Evolutionary conservation across 2,329 filamentous ascomycete genomes (phyloP).

Genomic region (Cercospora beticola): DNA sequence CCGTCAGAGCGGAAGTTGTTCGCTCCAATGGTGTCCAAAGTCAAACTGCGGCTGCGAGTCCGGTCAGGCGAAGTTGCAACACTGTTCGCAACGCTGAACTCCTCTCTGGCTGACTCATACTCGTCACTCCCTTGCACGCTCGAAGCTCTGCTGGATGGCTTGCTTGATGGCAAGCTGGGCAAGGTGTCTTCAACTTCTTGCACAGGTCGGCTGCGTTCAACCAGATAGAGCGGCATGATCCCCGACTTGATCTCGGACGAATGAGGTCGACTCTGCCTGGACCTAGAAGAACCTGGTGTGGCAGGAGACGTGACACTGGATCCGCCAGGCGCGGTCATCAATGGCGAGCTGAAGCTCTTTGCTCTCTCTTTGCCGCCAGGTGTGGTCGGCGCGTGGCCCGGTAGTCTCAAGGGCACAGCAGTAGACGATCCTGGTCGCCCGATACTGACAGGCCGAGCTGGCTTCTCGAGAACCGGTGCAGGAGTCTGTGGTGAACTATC

Average conservation of each 20-base stretch:
- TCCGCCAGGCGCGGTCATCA: conserved; percentile 12
- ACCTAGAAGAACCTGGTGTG: conserved; percentile 27
- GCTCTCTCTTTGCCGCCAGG: conserved; percentile 21
- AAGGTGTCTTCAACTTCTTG: conserved; percentile 47
- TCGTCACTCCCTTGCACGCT: conserved; percentile 41
- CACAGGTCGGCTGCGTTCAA: conserved; percentile 62
- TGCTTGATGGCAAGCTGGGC: conserved; percentile 54
- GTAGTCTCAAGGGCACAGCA: conserved; percentile 39
- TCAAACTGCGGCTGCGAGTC: conserved; percentile 20
- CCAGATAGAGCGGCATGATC: conserved; percentile 67
- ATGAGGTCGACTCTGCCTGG: conserved; percentile 26
- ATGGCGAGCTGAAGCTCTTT: conserved; percentile 33
- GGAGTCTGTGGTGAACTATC: neutral
- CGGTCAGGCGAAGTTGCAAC: conserved; percentile 22
- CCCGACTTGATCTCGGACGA: conserved; percentile 60
- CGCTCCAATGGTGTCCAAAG: conserved; percentile 30
- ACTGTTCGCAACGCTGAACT: conserved; percentile 25
- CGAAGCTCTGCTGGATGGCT: conserved; percentile 43
- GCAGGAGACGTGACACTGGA: conserved; percentile 12
- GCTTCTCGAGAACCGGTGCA: conserved; percentile 8
- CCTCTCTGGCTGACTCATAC: conserved; percentile 47
- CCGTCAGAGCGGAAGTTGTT: conserved; percentile 21
- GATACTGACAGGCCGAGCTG: conserved; percentile 12
- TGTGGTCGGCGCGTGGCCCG: conserved; percentile 34
- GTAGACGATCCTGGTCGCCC: conserved; percentile 33